Percentiles rank a stretch among this genome's conserved stretches.
phyloP scores from a whole-genome alignment of 352 stramenopile species.

The Globisporangium middletonii region DNA sequence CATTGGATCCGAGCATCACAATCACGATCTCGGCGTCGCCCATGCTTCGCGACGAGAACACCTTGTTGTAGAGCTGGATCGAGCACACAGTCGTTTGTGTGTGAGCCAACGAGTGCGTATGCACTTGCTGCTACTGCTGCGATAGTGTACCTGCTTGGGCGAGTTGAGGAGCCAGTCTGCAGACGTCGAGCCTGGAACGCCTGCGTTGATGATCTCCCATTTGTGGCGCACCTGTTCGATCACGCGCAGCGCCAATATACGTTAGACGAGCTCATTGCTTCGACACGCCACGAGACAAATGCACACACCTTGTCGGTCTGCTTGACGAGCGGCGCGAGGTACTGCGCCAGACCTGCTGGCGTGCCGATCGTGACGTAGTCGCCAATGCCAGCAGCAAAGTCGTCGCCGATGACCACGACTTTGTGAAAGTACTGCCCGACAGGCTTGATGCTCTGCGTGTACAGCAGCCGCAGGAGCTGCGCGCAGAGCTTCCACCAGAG shows the following conservation, averaged over 20 bases:
- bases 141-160: slow-evolving; percentile 38
- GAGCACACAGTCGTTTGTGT: not conserved
- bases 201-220: slow-evolving; percentile 79
- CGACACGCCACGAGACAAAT: not conserved
- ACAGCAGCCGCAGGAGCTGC: slow-evolving; percentile 33
- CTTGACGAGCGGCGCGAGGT: slow-evolving; percentile 45
- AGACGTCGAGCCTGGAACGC: slow-evolving; percentile 52
- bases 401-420: slow-evolving; percentile 76
- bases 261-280: not conserved
- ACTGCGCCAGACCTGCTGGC: slow-evolving; percentile 38
- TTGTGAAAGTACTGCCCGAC: slow-evolving; percentile 75
- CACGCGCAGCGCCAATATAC: not conserved
- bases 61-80: slow-evolving; percentile 52
- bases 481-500: slow-evolving; percentile 68
- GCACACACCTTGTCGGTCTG: slow-evolving; percentile 49
- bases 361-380: slow-evolving; percentile 66
- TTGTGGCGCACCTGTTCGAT: slow-evolving; percentile 55
- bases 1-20: slow-evolving; percentile 67
- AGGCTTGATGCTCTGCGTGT: slow-evolving; percentile 42
- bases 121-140: not conserved
- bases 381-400: slow-evolving; percentile 74
- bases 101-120: not conserved
- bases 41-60: slow-evolving; percentile 52
- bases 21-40: slow-evolving; percentile 74
- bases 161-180: slow-evolving; percentile 62